Conservation (phyloP, 140 eudicot species). For the Flaveria floridana region DNA sequence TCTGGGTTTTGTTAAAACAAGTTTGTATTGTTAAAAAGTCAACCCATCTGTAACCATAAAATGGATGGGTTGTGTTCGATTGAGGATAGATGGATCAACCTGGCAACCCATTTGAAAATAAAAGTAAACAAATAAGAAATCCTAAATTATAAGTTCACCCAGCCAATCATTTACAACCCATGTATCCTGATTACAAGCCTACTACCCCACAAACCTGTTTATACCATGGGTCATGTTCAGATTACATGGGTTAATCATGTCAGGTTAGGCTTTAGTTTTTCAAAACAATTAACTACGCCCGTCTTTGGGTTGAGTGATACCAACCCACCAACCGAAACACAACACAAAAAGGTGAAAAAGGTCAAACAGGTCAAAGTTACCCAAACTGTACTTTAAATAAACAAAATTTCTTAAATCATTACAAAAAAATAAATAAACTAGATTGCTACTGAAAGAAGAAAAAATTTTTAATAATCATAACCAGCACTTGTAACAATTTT, state of each 20-base stretch:
- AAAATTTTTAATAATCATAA: background rate
- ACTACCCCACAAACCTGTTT: background rate
- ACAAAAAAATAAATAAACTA: background rate
- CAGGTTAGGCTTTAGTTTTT: background rate
- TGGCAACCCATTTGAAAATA: background rate
- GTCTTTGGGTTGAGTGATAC: background rate
- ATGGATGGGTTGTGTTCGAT: background rate
- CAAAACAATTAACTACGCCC: background rate
- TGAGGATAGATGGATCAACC: background rate
- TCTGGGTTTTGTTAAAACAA: background rate
- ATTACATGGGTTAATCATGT: background rate
- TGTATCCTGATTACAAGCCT: too few relatives aligned
- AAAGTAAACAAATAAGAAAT: background rate
- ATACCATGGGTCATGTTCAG: background rate
- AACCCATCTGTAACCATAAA: background rate
- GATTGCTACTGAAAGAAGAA: background rate
- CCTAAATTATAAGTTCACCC: background rate
- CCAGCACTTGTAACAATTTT: background rate
- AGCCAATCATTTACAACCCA: background rate
- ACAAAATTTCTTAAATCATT: conserved; percentile 7
- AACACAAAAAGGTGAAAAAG: background rate
- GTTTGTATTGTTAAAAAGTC: background rate
- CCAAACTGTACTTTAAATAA: background rate
- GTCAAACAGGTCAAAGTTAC: background rate
- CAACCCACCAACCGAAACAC: background rate